phyloP scores from a whole-genome alignment of 257 asterid genomes.

The Capsicum baccatum region DNA sequence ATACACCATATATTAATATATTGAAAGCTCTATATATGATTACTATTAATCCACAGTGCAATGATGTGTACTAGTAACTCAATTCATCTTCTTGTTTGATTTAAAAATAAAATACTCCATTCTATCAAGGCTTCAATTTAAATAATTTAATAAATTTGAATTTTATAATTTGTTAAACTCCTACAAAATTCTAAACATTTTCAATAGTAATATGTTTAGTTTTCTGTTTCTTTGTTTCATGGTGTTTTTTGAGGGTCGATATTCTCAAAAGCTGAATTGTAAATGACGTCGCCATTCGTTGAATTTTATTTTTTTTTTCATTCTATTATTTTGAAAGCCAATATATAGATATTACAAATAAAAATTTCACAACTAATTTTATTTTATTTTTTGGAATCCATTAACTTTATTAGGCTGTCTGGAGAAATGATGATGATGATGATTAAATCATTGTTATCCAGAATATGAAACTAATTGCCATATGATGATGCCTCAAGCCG shows the following conservation, averaged over 20 bases:
- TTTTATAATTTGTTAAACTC: too few species aligned
- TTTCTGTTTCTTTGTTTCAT: background rate
- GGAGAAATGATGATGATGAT: background rate
- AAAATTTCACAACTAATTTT: background rate
- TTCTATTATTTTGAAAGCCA: background rate
- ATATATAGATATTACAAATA: background rate
- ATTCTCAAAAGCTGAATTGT: too few species aligned
- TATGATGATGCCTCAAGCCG: background rate
- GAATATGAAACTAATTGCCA: background rate
- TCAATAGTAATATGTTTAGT: too few species aligned
- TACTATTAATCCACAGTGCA: background rate
- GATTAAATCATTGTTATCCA: slow-evolving; percentile 1
- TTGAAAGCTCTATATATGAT: background rate
- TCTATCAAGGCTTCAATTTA: background rate
- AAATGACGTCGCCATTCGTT: too few species aligned
- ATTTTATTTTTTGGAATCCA: too few species aligned
- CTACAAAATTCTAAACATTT: background rate
- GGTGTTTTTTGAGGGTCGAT: too few species aligned
- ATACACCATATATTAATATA: too few species aligned
- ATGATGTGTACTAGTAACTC: background rate
- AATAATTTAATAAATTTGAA: background rate
- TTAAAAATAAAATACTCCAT: too few species aligned
- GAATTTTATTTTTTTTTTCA: too few species aligned
- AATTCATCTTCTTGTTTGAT: background rate
- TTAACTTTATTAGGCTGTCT: background rate